Evolutionary conservation across 768 basidiomycete species (phyloP), one percentile per base, ranked within the genome.

Genomic region (Termitomyces sp.): DNA sequence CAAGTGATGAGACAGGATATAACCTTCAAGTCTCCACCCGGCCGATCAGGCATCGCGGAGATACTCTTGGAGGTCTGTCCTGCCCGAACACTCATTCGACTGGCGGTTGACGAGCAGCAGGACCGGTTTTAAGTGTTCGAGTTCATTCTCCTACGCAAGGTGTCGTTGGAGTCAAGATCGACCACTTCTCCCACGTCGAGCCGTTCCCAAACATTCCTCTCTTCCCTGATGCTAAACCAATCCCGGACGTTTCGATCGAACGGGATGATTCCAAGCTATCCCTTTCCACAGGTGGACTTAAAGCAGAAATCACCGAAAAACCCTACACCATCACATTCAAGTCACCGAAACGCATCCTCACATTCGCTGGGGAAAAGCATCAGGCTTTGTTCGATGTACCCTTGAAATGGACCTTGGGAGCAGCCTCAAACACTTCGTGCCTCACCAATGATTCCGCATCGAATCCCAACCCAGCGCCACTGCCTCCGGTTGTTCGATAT

Each of bases 261-360:
- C 69, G 73, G 57, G 58, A 63, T 36, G 65, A 74, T 61, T 60
- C 68, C 13, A 68, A 67, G 10, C 64, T 71, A 50, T 61, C 69
- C 49, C 44, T 86, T 41, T 68, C 74, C 30, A 79, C 79, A 4
- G 84, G 82, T 26, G 79, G 76, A 9, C 71, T 87, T 55, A 76
- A 70, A 1, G 84, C 82, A 2, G 79, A 81, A 51, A 82, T 89
- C 58, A 80, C 81, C 0, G 70, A 82, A 50, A 83, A 84, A 26
- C 82, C 83, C 0, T 88, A 86, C 67, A 80, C 82, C 4, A 75
- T 88, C 65, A 81, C 82, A 4, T 88, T 86, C 78, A 82, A 79
- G 61, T 80, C 82, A 30, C 72, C 76, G 0, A 75, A 70, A 30
- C 74, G 74, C 60, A 76, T 66, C 50, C 75, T 79, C 63, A 84